Evolutionary conservation across 2,329 filamentous ascomycete genomes (phyloP).

Genomic region (Talaromyces sp.): DNA sequence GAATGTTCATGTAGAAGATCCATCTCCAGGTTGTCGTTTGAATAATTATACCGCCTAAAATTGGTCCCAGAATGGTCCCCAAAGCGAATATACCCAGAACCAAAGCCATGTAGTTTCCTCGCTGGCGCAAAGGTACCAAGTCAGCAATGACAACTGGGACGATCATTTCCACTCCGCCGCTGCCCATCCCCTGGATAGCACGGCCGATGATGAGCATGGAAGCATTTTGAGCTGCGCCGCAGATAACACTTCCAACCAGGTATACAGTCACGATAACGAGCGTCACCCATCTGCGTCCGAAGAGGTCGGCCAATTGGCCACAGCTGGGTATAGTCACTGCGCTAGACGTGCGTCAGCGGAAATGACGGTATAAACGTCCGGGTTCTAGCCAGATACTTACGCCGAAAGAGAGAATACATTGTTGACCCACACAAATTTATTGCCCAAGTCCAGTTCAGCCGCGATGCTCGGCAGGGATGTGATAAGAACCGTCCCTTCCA

Average conservation of each 20-base stretch:
- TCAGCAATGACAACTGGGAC: constrained; percentile 48
- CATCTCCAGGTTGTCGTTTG: constrained; percentile 21
- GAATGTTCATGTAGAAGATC: constrained; percentile 28
- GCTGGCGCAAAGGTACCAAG: constrained; percentile 44
- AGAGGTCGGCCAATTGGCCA: constrained; percentile 8
- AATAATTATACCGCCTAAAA: constrained; percentile 16
- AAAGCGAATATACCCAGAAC: constrained; percentile 36
- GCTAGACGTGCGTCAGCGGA: background rate
- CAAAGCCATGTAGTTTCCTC: constrained; percentile 39
- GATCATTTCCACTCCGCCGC: constrained; percentile 39
- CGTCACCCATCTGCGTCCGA: constrained; percentile 10
- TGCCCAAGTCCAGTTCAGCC: constrained; percentile 22
- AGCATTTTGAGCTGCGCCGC: constrained; percentile 1
- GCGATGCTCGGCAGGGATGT: constrained; percentile 38
- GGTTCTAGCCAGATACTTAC: background rate
- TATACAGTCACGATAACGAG: constrained; percentile 6
- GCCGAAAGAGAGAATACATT: constrained; percentile 28
- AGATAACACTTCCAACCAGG: constrained; percentile 10
- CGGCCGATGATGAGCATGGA: constrained; percentile 49
- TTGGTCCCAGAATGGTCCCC: constrained; percentile 33
- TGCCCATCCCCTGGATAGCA: constrained; percentile 48
- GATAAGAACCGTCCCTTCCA: constrained; percentile 34
- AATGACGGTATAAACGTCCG: background rate
- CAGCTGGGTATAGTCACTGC: constrained; percentile 1
- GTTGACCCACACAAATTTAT: constrained; percentile 30